Evolutionary conservation across 2,329 filamentous ascomycete genomes (phyloP).

Genomic region (Stagonosporopsis vannaccii): DNA sequence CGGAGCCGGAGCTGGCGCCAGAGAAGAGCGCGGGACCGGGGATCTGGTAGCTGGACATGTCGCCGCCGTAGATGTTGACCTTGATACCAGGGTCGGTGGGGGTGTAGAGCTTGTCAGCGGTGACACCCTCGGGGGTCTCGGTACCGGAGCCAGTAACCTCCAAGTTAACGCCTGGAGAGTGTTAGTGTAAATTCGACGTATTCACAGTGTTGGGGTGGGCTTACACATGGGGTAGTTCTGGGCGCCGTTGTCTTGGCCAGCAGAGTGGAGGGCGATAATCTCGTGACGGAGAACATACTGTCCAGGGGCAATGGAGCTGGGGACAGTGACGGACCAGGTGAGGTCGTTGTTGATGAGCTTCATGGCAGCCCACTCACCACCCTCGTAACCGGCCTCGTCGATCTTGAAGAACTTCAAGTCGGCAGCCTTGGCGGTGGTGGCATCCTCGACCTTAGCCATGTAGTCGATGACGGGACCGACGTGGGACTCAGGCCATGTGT

Average conservation of each 20-base stretch:
- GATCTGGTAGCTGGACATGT: conserved; percentile 55
- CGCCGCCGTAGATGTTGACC: conserved; percentile 64
- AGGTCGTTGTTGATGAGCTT: conserved; percentile 58
- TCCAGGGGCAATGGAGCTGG: conserved; percentile 60
- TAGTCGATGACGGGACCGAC: conserved; percentile 71
- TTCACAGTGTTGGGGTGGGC: conserved; percentile 15
- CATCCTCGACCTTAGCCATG: conserved; percentile 65
- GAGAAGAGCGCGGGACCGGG: conserved; percentile 57
- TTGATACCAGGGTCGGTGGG: conserved; percentile 64
- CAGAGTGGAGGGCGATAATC: conserved; percentile 67
- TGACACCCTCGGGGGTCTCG: conserved; percentile 53
- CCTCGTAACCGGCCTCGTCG: conserved; percentile 61
- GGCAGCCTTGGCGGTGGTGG: conserved; percentile 61
- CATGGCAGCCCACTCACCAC: conserved; percentile 64
- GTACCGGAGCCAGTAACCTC: conserved; percentile 64
- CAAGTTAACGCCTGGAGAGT: conserved; percentile 53
- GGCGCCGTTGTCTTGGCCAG: conserved; percentile 52
- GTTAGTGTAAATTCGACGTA: neutral
- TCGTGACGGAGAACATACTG: conserved; percentile 68
- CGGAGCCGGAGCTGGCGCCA: conserved; percentile 28
- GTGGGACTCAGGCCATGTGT: conserved; percentile 70
- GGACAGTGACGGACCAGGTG: conserved; percentile 60
- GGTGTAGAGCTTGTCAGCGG: conserved; percentile 64
- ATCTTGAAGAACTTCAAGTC: conserved; percentile 71
- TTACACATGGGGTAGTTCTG: conserved; percentile 57